Percentiles rank a stretch among this genome's conserved stretches.
phyloP scores from a whole-genome alignment of 2,329 filamentous ascomycete genomes.

The Elsinoe australis region DNA sequence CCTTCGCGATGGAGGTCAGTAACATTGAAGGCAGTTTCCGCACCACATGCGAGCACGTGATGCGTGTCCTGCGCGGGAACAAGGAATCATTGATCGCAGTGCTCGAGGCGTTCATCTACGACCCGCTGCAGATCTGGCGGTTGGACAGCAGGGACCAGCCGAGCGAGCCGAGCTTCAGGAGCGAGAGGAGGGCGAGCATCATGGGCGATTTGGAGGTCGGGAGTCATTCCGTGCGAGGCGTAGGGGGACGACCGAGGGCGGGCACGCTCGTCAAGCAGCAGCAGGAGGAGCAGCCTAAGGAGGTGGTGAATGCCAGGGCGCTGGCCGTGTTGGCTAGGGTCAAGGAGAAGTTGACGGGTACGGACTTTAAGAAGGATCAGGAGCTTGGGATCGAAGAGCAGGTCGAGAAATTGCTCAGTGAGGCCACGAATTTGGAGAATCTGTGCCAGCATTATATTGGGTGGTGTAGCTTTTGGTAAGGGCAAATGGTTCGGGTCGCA shows the following conservation, averaged over 20 bases:
- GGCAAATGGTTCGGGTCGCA: no score
- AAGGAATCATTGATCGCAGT: slow-evolving; percentile 99
- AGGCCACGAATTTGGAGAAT: slow-evolving; percentile 95
- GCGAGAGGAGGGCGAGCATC: slow-evolving; percentile 54
- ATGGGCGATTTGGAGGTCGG: slow-evolving; percentile 36
- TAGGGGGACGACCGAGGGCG: slow-evolving; percentile 4
- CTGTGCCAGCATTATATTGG: slow-evolving; percentile 98
- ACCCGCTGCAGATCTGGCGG: slow-evolving; percentile 97
- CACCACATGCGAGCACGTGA: slow-evolving; percentile 96
- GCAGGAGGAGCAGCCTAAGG: slow-evolving; percentile 41
- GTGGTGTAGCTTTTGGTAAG: slow-evolving; percentile 95
- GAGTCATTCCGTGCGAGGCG: slow-evolving; percentile 4
- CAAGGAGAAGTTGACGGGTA: slow-evolving; percentile 88
- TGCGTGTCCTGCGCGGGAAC: slow-evolving; percentile 92
- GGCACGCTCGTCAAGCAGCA: not conserved
- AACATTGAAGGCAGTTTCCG: slow-evolving; percentile 99
- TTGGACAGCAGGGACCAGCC: slow-evolving; percentile 59
- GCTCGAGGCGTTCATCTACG: slow-evolving; percentile 97
- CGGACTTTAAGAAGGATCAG: slow-evolving; percentile 79
- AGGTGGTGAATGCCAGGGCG: slow-evolving; percentile 88
- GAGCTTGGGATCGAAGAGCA: slow-evolving; percentile 80
- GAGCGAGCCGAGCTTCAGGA: slow-evolving; percentile 51
- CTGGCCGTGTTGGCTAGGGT: slow-evolving; percentile 86
- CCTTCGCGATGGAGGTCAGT: slow-evolving; percentile 99
- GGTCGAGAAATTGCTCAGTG: slow-evolving; percentile 87